Evolutionary conservation across 73 alveolate species (phyloP).

Genomic region (Tetrahymena elliotti): DNA sequence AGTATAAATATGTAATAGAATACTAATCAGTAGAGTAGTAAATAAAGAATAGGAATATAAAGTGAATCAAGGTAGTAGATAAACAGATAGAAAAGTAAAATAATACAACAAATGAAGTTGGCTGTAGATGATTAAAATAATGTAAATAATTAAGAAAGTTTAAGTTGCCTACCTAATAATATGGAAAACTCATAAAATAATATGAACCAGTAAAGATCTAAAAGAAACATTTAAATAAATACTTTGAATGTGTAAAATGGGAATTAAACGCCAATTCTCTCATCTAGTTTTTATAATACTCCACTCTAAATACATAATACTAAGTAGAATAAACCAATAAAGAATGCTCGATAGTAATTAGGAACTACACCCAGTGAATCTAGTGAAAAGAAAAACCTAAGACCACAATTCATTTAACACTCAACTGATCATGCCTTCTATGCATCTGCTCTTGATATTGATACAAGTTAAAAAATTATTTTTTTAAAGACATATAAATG

Average conservation of each 20-base stretch:
- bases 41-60: not conserved
- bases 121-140: not conserved
- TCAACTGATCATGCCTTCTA: not conserved
- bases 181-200: not conserved
- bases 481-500: not conserved
- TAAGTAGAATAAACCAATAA: not conserved
- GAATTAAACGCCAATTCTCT: not conserved
- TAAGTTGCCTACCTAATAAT: not conserved
- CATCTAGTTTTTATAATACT: not conserved
- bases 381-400: not conserved
- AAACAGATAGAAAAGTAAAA: not conserved
- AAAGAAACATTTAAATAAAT: not conserved
- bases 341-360: not conserved
- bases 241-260: not conserved
- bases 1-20: not conserved
- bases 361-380: not conserved
- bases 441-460: not conserved
- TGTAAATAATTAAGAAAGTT: not conserved
- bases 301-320: not conserved
- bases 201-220: not conserved
- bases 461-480: not conserved
- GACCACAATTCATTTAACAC: not conserved
- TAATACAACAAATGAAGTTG: not conserved
- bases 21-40: not conserved
- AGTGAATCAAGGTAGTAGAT: not conserved